Base-by-base conservation (phyloP, 768 basidiomycete genomes). In the Amanita subjunquillea region DNA sequence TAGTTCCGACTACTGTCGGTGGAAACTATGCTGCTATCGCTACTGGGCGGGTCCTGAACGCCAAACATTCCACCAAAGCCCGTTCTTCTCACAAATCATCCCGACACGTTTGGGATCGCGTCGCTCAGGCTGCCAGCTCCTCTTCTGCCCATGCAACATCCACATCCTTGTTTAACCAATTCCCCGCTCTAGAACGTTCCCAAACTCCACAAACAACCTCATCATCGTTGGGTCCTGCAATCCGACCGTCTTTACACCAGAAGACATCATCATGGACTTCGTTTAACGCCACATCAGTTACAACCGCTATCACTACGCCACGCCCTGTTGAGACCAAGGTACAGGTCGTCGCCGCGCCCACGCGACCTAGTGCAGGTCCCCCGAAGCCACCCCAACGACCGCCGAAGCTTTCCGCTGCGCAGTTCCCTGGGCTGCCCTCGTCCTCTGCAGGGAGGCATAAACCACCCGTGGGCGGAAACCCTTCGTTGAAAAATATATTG, bases 61-160 rank as follows among this genome's bases (percentile, higher is more conserved):
- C 85, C 34, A 92, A 93, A 63, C 78, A 89, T 54, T 77, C 79
- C 1, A 87, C 87, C 0, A 72, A 78, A 1, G 69, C 79, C 0
- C 75, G 79, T 7, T 75, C 80, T 2, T 75, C 79, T 9, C 70
- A 74, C 27, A 72, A 74, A 55, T 72, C 80, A 2, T 81, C 85
- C 2, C 73, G 84, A 48, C 78, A 84, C 55, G 77, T 95, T 0
- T 91, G 79, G 83, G 90, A 92, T 57, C 82, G 92, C 13, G 91
- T 95, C 23, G 92, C 90, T 6, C 79, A 78, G 55, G 92, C 90
- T 0, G 93, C 91, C 7, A 22, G 46, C 2, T 58, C 67, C 17
- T 65, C 70, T 60, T 32, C 55, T 47, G n/a, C 50, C 56, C 45
- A 51, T 22, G 54, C 57, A 39, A 55, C 59, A 29, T 58, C 60